Evolutionary conservation across 805 yeast genomes (phyloP).

Genomic region (Wickerhamomyces strasburgensis): DNA sequence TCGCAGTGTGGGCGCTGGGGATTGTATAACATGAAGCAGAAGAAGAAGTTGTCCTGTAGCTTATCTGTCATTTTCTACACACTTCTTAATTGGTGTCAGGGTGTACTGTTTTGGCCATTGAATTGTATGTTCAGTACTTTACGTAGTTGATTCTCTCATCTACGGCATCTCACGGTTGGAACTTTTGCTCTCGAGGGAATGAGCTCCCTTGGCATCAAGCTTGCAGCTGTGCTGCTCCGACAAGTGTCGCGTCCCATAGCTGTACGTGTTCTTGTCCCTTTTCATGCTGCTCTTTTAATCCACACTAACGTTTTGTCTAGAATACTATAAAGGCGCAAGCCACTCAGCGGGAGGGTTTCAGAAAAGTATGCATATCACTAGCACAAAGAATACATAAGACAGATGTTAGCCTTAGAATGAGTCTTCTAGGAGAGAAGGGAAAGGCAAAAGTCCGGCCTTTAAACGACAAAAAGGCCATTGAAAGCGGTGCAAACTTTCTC

Average conservation of each 20-base stretch:
- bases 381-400: slow-evolving; percentile 71
- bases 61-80: too few relatives aligned
- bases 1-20: not conserved
- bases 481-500: slow-evolving; percentile 72
- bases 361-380: slow-evolving; percentile 54
- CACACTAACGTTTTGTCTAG: slow-evolving; percentile 19
- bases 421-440: slow-evolving; percentile 33
- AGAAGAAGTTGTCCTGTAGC: too few relatives aligned
- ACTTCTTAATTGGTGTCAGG: not conserved
- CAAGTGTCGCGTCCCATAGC: slow-evolving; percentile 81
- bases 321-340: slow-evolving; percentile 69
- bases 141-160: too few relatives aligned
- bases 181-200: too few relatives aligned
- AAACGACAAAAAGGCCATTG: slow-evolving; percentile 78
- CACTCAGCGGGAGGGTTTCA: slow-evolving; percentile 61
- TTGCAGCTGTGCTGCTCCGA: slow-evolving; percentile 64
- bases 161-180: too few relatives aligned
- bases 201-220: slow-evolving; percentile 75
- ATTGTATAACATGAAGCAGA: not conserved
- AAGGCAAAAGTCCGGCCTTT: slow-evolving; percentile 60
- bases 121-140: not conserved
- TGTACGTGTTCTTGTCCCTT: not conserved
- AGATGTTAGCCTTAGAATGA: slow-evolving; percentile 58
- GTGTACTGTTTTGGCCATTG: not conserved
- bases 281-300: too few relatives aligned